Percentiles rank a stretch among this genome's conserved stretches.
Conservation (phyloP, 2,329 filamentous ascomycete species). For the Sporothrix globosa region DNA sequence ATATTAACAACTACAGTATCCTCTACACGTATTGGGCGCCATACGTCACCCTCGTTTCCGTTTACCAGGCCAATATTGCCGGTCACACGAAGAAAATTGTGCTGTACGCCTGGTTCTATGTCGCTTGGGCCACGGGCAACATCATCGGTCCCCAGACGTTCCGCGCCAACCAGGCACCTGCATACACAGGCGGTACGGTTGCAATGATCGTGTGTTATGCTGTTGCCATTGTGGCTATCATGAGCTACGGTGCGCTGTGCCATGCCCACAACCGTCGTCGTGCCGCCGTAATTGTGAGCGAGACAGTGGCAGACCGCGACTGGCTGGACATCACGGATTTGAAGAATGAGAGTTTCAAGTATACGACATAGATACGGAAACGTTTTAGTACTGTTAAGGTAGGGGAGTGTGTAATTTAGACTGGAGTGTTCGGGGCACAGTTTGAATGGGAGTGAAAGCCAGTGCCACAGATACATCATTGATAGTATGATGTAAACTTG, state of each 20-base stretch:
- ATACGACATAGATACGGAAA: constrained; percentile 36
- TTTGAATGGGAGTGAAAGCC: too few relatives aligned
- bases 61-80: constrained; percentile 36
- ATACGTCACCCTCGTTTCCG: constrained; percentile 37
- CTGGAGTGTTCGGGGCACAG: too few relatives aligned
- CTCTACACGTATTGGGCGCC: constrained; percentile 37
- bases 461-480: too few relatives aligned
- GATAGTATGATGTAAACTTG: too few relatives aligned
- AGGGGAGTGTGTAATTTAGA: too few relatives aligned
- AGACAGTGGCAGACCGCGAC: constrained; percentile 43
- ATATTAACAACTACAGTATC: constrained; percentile 19
- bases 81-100: constrained; percentile 37
- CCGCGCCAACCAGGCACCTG: constrained; percentile 55
- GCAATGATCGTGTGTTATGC: constrained; percentile 34
- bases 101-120: constrained; percentile 37
- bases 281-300: background rate
- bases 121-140: constrained; percentile 44
- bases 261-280: constrained; percentile 27
- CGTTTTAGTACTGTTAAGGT: too few relatives aligned
- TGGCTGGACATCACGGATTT: constrained; percentile 59
- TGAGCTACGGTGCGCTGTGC: constrained; percentile 31
- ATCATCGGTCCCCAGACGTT: constrained; percentile 56
- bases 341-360: constrained; percentile 60
- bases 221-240: constrained; percentile 32
- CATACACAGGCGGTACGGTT: constrained; percentile 57